Base-by-base conservation (phyloP, 495 filamentous ascomycete genomes). In the Penicillium atrosanguineum region DNA sequence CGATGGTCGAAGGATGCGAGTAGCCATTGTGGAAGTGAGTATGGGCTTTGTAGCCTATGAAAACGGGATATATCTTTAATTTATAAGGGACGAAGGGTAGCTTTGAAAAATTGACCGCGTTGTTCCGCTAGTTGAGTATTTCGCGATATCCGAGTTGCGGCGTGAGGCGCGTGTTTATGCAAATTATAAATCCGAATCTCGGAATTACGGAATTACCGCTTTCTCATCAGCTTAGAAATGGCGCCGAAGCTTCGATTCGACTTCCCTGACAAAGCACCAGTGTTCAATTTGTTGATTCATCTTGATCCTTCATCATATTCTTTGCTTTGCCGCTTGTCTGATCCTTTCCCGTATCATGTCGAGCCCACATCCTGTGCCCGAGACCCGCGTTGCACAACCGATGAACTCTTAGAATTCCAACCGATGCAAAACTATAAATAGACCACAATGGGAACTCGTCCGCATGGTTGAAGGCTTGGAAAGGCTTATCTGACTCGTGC, bases 1-100 rank as follows among this genome's bases (percentile, higher is more conserved):
- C 42, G 54, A 57, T 8, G 59, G 50, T 44, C 54, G 59, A 54
- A 61, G 46, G 42, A 44, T 23, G 34, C 47, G 54, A 40, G 46
- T 47, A 20, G 59, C 54, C 59, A 61, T 61, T 21, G 41, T 39
- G 1, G 31, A 12, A 6, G 15, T 16, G 6, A 15, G 14, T 15
- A 7, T 12, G 18, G 5, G 9, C 36, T 28, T 48, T 38, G 18
- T 48, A 38, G 28, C 16, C n/a, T 4, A 34, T 31, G 15, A 8
- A 31, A 1, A 31, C 28, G 11, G 11, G 31, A 4, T 34, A 12
- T 7, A 9, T 34, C 31, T 34, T 14, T 34, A 6, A 14, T 34
- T 14, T 34, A 34, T 34, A 34, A 34, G 2, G 38, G 38, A 11
- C n/a, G n/a, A 15, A 34, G 0, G 44, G n/a, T 36, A 26, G 7